Evolutionary conservation across 805 yeast species (phyloP).

Genomic region (Ogataea angusta): DNA sequence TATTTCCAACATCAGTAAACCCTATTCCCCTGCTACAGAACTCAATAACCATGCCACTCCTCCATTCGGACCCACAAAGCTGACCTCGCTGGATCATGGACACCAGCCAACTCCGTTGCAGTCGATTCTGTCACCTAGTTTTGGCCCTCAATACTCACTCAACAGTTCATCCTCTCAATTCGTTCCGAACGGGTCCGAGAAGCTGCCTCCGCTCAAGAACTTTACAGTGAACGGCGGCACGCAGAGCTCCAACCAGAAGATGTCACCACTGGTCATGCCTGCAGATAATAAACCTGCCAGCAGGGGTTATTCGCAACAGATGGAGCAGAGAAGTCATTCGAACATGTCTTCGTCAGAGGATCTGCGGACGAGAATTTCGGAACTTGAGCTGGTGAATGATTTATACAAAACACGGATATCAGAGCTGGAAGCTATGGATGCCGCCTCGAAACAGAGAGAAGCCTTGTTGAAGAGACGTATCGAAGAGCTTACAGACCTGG

Average conservation of each 20-base stretch:
- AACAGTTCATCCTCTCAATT: conserved; percentile 13
- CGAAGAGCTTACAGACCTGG: conserved; percentile 36
- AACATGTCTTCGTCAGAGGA: conserved; percentile 24
- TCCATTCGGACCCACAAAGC: conserved; percentile 24
- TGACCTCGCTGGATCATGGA: conserved; percentile 20
- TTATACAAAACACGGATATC: conserved; percentile 76
- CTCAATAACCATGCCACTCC: conserved; percentile 24
- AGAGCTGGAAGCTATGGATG: conserved; percentile 74
- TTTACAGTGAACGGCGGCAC: conserved; percentile 7
- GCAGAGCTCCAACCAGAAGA: conserved; percentile 3
- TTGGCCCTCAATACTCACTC: conserved; percentile 32
- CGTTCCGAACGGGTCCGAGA: conserved; percentile 15
- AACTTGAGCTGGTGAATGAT: conserved; percentile 87
- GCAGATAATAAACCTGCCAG: conserved; percentile 8
- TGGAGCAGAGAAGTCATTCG: conserved; percentile 18
- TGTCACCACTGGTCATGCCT: conserved; percentile 17
- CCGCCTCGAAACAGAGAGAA: conserved; percentile 51
- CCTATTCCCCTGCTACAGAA: conserved; percentile 33
- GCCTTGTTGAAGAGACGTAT: conserved; percentile 44
- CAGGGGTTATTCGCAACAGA: conserved; percentile 1
- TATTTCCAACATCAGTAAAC: conserved; percentile 24
- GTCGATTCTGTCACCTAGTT: conserved; percentile 29
- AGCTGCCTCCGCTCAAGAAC: conserved; percentile 24
- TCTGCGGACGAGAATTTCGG: conserved; percentile 75
- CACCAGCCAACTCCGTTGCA: conserved; percentile 23